These are phyloP conservation scores for Arthroderma sp. DNA, from an alignment of 2,329 filamentous ascomycete genomes.

Conservation along the genomic window DNA sequence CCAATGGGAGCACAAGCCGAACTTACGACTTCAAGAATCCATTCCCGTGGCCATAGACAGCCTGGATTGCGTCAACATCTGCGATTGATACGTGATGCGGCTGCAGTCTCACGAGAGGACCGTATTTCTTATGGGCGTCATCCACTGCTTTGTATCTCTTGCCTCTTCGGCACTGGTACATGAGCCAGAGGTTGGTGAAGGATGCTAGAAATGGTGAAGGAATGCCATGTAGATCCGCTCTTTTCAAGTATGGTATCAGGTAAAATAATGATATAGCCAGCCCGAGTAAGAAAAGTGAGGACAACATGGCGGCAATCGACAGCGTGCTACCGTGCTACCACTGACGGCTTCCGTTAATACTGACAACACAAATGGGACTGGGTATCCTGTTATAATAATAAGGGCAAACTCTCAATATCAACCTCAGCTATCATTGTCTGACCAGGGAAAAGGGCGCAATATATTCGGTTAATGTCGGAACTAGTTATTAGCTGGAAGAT, in stretches of 20 bases:
- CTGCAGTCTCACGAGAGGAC: constrained; percentile 69
- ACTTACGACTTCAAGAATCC: constrained; percentile 58
- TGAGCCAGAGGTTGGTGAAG: constrained; percentile 70
- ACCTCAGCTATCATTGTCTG: no score
- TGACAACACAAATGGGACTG: no score
- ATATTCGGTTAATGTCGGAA: no score
- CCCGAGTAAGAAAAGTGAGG: background rate
- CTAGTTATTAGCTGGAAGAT: no score
- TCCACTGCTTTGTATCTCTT: constrained; percentile 54
- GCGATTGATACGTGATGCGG: constrained; percentile 74
- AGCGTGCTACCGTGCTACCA: no score
- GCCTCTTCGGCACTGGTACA: constrained; percentile 53
- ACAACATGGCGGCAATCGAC: no score
- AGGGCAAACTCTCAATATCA: no score
- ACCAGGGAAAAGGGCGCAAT: no score
- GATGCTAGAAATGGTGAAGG: constrained; percentile 42
- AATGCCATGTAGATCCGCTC: constrained; percentile 21
- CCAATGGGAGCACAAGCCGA: background rate
- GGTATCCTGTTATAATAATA: no score
- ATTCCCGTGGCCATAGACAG: constrained; percentile 61
- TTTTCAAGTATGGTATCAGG: no score
- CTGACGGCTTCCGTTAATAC: no score
- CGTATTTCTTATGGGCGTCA: constrained; percentile 58
- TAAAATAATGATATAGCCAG: background rate
- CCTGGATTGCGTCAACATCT: constrained; percentile 61